Conservation (phyloP, 495 filamentous ascomycete genomes). For the Neurospora sublineolata region DNA sequence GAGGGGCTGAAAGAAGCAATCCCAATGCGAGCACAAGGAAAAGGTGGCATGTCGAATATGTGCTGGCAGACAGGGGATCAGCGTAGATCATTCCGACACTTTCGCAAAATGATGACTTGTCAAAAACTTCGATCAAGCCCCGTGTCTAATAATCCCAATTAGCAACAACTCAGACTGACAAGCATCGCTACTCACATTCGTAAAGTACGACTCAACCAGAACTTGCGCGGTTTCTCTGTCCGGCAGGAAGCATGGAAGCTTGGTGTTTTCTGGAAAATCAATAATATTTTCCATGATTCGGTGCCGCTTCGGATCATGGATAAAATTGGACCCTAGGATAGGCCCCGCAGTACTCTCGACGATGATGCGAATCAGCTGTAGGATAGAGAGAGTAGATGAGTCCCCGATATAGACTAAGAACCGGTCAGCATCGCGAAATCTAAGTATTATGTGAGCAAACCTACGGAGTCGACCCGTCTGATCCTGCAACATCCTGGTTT, state of each 20-base stretch:
- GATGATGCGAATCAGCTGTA: slow-evolving; percentile 62
- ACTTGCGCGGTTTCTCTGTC: slow-evolving; percentile 42
- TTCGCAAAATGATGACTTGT: slow-evolving; percentile 36
- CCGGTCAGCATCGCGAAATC: not conserved
- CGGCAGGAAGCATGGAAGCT: slow-evolving; percentile 40
- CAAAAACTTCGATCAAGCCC: slow-evolving; percentile 46
- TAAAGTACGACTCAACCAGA: slow-evolving; percentile 48
- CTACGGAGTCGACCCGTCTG: slow-evolving; percentile 43
- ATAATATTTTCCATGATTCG: slow-evolving; percentile 54
- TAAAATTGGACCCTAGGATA: slow-evolving; percentile 45
- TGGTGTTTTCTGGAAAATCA: slow-evolving; percentile 32
- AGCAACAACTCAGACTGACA: slow-evolving; percentile 5
- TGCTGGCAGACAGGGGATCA: slow-evolving; percentile 37
- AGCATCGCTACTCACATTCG: slow-evolving; percentile 35
- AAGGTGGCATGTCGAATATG: slow-evolving; percentile 41
- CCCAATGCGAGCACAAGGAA: slow-evolving; percentile 51
- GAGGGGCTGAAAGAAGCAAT: slow-evolving; percentile 43
- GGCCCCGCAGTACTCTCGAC: slow-evolving; percentile 54
- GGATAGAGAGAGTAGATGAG: slow-evolving; percentile 57
- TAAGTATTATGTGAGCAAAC: slow-evolving; percentile 13
- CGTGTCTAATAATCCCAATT: slow-evolving; percentile 31
- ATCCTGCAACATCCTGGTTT: slow-evolving; percentile 49
- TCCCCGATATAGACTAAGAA: slow-evolving; percentile 56
- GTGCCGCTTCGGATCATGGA: slow-evolving; percentile 55
- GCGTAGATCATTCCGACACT: slow-evolving; percentile 40